These are phyloP conservation scores for Dipteronia dyeriana DNA, from an alignment of 345 rosid genomes.

Conservation along the genomic window DNA sequence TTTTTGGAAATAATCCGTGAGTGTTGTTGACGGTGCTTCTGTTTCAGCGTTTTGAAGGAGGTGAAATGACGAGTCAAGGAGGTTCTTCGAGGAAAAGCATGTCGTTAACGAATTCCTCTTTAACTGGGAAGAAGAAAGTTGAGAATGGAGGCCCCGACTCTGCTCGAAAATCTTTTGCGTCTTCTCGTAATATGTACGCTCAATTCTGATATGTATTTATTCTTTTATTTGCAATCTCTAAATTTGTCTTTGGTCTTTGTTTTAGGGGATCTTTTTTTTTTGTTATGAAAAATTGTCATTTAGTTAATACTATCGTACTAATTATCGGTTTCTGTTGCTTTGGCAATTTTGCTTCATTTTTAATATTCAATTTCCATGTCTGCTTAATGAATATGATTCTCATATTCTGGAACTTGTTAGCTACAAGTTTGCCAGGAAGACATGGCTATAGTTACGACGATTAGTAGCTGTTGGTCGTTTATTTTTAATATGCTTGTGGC, in stretches of 20 bases:
- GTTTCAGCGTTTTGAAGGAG: background rate
- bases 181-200: slow-evolving; percentile 67
- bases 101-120: slow-evolving; percentile 46
- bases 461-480: too few relatives aligned
- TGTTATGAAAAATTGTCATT: background rate
- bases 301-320: background rate
- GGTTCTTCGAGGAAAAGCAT: slow-evolving; percentile 72
- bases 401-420: background rate
- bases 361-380: too few relatives aligned
- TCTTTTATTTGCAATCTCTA: background rate
- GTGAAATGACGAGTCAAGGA: slow-evolving; percentile 71
- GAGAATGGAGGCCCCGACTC: slow-evolving; percentile 58
- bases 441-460: background rate
- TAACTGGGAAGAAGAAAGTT: slow-evolving; percentile 54
- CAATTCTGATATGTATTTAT: background rate
- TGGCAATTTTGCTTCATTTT: too few relatives aligned
- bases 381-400: background rate
- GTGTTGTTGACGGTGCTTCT: background rate
- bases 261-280: background rate
- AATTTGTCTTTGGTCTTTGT: background rate
- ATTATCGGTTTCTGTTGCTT: too few relatives aligned
- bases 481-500: too few relatives aligned
- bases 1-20: background rate
- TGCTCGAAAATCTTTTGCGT: slow-evolving; percentile 56
- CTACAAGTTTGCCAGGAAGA: background rate